Evolutionary conservation across 177 flowering plant genomes (phyloP), one percentile per base, ranked within the genome.

Genomic region (Telopea speciosissima): DNA sequence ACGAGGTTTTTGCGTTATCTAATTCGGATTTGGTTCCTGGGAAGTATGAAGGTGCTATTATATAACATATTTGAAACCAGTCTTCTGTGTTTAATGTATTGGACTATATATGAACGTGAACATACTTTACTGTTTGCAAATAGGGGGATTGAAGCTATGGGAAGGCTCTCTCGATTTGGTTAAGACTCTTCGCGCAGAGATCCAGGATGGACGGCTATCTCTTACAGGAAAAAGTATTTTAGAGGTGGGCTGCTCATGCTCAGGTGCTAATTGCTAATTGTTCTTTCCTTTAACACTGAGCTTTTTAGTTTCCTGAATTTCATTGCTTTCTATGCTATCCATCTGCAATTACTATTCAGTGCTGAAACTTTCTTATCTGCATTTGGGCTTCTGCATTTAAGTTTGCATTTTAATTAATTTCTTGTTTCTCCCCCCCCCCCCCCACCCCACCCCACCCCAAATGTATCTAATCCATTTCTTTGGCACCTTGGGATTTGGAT

Each of bases 81-180:
- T 61, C 28, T 44, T 33, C 7, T 14, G 31, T 13, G 13, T 61
- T 70, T 1, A 28, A 21, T 5, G 24, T 1, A 4, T 63, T 49
- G 21, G 60, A 16, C 14, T 3, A 5, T 63, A 21, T 63, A 24
- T 21, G 25, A 61, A 8, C 44, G 36, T n/a, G 13, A 6, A 23
- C 21, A 60, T n/a, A 31, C 60, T 19, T 59, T 65, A n/a, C 26
- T 73, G 58, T 33, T 24, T 49, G 45, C 56, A 6, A 22, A 28
- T 62, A 95, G 97, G 99, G 22, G 98, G 98, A 44, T 73, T 95
- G 72, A 95, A 95, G 83, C 71, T 91, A 62, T 95, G 99, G 98
- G 98, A 95, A 83, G 97, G 96, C 62, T 89, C 97, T 22, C 71
- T 91, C 25, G 99, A 95, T 85, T 82, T 95, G 68, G 81, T 93